Evolutionary conservation across 2,329 filamentous ascomycete species (phyloP).

Genomic region (Sporothrix protearum): DNA sequence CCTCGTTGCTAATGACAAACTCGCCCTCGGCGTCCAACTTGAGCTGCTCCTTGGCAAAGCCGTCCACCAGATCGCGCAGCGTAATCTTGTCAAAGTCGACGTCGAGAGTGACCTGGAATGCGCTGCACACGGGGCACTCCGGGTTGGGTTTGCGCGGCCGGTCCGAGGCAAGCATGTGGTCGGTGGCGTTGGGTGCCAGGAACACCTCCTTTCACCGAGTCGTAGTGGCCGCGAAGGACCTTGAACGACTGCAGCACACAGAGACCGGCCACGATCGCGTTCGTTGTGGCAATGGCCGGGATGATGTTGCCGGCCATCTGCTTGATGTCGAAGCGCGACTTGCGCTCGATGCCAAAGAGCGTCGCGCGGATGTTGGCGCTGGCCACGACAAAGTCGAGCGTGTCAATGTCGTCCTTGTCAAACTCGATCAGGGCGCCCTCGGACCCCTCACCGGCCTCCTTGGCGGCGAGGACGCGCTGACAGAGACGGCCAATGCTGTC

Average conservation of each 20-base stretch:
- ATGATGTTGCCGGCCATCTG: slow-evolving; percentile 99
- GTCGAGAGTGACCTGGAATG: slow-evolving; percentile 62
- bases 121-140: slow-evolving; percentile 77
- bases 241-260: slow-evolving; percentile 94
- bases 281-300: slow-evolving; percentile 95
- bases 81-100: slow-evolving; percentile 71
- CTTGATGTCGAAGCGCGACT: slow-evolving; percentile 95
- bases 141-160: slow-evolving; percentile 65
- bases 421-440: slow-evolving; percentile 71
- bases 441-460: slow-evolving; percentile 42
- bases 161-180: slow-evolving; percentile 58
- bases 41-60: slow-evolving; percentile 65
- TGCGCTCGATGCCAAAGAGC: slow-evolving; percentile 83
- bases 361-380: slow-evolving; percentile 84
- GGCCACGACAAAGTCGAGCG: slow-evolving; percentile 87
- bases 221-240: slow-evolving; percentile 69
- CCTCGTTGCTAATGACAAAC: slow-evolving; percentile 70
- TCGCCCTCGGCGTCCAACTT: slow-evolving; percentile 70
- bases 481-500: slow-evolving; percentile 78
- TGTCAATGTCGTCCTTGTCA: slow-evolving; percentile 95
- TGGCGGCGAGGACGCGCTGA: slow-evolving; percentile 64
- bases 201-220: slow-evolving; percentile 80
- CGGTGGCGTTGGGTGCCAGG: slow-evolving; percentile 63
- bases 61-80: slow-evolving; percentile 73
- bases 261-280: slow-evolving; percentile 89